Conservation (phyloP, 2,329 filamentous ascomycete genomes). For the Cercospora sp. region DNA sequence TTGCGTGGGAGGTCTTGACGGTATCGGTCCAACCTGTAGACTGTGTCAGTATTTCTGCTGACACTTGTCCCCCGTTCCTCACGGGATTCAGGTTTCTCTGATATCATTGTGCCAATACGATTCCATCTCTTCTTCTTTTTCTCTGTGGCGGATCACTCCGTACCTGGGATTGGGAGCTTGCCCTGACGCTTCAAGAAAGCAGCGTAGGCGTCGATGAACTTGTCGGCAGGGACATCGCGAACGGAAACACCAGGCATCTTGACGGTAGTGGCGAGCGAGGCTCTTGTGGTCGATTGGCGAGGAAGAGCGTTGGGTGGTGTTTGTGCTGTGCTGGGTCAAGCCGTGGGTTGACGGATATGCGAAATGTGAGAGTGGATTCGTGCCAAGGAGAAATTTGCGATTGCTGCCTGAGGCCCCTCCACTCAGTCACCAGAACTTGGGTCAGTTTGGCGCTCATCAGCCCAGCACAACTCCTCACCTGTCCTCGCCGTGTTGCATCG, state of each 20-base stretch:
- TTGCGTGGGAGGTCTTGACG: constrained; percentile 95
- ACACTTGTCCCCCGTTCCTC: constrained; percentile 49
- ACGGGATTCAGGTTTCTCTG: constrained; percentile 54
- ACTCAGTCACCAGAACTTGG: not conserved
- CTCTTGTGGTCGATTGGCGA: constrained; percentile 7
- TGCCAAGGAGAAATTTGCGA: not conserved
- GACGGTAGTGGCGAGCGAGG: constrained; percentile 46
- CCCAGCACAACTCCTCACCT: not conserved
- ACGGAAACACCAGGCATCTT: constrained; percentile 81
- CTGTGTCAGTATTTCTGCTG: constrained; percentile 44
- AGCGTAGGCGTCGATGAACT: constrained; percentile 84
- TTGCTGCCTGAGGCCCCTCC: not conserved
- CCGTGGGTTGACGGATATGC: not conserved
- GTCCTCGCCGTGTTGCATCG: not conserved
- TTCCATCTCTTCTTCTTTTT: constrained; percentile 21
- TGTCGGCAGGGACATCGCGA: constrained; percentile 85
- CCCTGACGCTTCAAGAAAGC: constrained; percentile 92
- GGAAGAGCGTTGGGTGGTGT: constrained; percentile 19
- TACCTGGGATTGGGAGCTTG: constrained; percentile 88
- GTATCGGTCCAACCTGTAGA: constrained; percentile 95
- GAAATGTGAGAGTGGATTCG: not conserved
- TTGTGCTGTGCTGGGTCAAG: constrained; percentile 8
- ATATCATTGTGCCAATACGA: constrained; percentile 25
- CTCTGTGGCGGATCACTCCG: constrained; percentile 38
- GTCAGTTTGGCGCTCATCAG: not conserved